These are phyloP conservation scores for Trichoderma sp. DNA, from an alignment of 2,329 filamentous ascomycete genomes.

Conservation along the genomic window DNA sequence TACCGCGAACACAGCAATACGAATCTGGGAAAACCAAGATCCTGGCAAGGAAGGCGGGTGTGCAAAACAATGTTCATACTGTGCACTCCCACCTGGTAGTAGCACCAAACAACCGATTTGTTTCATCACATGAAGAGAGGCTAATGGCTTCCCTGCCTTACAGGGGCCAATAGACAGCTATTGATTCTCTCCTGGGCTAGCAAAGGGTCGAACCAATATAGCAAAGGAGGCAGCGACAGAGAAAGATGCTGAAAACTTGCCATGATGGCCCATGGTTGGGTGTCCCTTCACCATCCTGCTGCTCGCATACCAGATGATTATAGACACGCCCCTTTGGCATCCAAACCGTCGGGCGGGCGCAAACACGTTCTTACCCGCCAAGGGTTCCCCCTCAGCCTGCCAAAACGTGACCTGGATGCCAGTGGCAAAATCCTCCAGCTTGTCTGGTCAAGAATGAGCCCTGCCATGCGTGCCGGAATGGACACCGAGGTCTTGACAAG, in stretches of 20 bases:
- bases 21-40: neutral
- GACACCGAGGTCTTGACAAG: neutral
- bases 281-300: constrained; percentile 23
- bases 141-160: neutral
- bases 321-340: constrained; percentile 17
- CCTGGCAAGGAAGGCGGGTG: neutral
- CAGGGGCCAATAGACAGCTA: neutral
- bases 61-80: neutral
- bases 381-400: neutral
- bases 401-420: neutral
- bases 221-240: neutral
- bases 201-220: neutral
- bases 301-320: constrained; percentile 28
- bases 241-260: neutral
- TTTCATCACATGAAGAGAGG: neutral
- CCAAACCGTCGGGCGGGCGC: constrained; percentile 23
- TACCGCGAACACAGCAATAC: neutral
- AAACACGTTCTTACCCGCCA: constrained; percentile 25
- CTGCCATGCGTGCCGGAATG: constrained; percentile 8
- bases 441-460: neutral
- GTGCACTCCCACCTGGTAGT: neutral
- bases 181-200: neutral
- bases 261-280: neutral
- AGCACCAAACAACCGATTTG: neutral
- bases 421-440: constrained; percentile 3